A percentile compares a stretch with the other conserved stretches of the same genome.
Conservation (phyloP, 805 yeast species). For the Saccharomycopsis fibuligera region DNA sequence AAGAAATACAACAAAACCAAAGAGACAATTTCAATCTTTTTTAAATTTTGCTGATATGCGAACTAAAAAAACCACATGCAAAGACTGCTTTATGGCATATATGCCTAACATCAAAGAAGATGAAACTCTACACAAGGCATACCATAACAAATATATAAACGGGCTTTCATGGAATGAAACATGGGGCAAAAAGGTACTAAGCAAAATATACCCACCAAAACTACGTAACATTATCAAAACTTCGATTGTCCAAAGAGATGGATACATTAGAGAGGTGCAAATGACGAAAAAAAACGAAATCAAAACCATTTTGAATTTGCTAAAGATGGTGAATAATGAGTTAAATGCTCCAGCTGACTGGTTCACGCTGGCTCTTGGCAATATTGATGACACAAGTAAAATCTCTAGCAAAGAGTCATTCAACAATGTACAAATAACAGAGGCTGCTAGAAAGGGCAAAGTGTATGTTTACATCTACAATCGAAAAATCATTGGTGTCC, state of each 20-base stretch:
- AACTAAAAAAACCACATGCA: constrained; percentile 31
- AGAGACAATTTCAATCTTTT: background rate
- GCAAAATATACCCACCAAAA: constrained; percentile 1
- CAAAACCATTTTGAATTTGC: constrained; percentile 33
- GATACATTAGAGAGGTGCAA: constrained; percentile 33
- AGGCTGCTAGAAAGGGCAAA: constrained; percentile 31
- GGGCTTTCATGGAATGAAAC: constrained; percentile 44
- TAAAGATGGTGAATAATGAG: constrained; percentile 52
- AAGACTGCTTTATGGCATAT: constrained; percentile 50
- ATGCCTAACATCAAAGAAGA: constrained; percentile 36
- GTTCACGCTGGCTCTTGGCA: constrained; percentile 21
- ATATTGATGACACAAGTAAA: constrained; percentile 1
- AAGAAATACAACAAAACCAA: background rate
- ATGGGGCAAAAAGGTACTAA: constrained; percentile 29
- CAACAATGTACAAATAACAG: too few relatives aligned
- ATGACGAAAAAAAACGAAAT: constrained; percentile 29
- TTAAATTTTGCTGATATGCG: constrained; percentile 6
- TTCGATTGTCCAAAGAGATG: constrained; percentile 19
- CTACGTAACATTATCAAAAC: background rate
- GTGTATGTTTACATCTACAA: constrained; percentile 45
- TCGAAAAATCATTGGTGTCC: constrained; percentile 46
- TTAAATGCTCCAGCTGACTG: constrained; percentile 52
- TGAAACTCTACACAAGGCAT: constrained; percentile 40
- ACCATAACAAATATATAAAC: constrained; percentile 42
- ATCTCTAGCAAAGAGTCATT: constrained; percentile 2